Base-by-base conservation (phyloP, 345 rosid genomes). In the Eucalyptus cladocalyx region DNA sequence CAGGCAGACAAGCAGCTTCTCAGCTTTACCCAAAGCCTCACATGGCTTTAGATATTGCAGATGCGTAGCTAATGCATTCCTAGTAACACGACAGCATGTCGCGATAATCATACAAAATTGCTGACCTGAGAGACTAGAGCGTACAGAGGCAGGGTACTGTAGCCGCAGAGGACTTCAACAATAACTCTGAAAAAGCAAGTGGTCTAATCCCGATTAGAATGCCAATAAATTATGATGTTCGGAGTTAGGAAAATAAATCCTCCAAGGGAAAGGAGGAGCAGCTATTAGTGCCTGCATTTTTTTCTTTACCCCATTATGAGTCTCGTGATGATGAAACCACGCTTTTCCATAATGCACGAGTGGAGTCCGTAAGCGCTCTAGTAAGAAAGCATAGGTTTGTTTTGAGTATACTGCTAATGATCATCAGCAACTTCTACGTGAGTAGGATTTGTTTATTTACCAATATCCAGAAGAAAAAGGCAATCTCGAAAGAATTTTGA, bases 131-230 rank as follows among this genome's bases (percentile, higher is more conserved):
- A 92, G 87, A 97, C 99, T 53, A 96, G 87, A 40, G 93, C 98
- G 62, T 96, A 96, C 72, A 96, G 87, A 53, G 98, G 99, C 87
- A 97, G 91, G 80, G 99, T 97, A 90, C 95, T 95, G 92, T 96
- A 95, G 90, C 99, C 93, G 94, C 99, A 97, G 23, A 97, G 95
- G 53, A 96, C 97, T 94, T 97, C 98, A 88, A 97, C 97, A 26
- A 94, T 86, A 87, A 93, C 95, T 40, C 99, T 97, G 95, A 88
- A 91, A 58, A 26, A n/a, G 67, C 26, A 62, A 91, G 34, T 56
- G 86, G 83, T 69, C 87, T 11, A 50, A 10, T 47, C 86, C 42
- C n/a, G 72, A 86, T 62, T 45, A 58, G 47, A 37, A 26, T 86
- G 81, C 4, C 15, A 67, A 83, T 23, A 11, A 12, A 26, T 40